Evolutionary conservation across 768 basidiomycete genomes (phyloP).

Genomic region (Amanita subjunquillea): DNA sequence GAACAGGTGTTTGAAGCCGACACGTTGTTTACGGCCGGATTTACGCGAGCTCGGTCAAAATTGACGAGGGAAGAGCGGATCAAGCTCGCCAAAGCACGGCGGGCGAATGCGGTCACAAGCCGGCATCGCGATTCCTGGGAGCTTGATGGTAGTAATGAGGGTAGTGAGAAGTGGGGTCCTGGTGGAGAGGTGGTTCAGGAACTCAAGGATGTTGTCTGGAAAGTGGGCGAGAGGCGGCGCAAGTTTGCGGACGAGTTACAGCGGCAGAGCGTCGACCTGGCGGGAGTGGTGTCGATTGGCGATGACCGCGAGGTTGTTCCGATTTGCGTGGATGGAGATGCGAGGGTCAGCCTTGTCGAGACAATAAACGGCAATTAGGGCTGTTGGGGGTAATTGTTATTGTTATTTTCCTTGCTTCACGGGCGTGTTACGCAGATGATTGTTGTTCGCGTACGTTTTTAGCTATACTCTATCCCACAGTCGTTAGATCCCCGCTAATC

Average conservation of each 20-base stretch:
- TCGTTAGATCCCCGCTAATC: conserved; percentile 1
- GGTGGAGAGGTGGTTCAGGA: conserved; percentile 77
- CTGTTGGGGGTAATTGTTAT: background rate
- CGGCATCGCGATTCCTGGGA: conserved; percentile 15
- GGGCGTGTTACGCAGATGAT: background rate
- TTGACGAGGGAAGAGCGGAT: conserved; percentile 72
- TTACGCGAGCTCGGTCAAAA: conserved; percentile 50
- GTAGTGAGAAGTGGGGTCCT: conserved; percentile 53
- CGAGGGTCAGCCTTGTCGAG: background rate
- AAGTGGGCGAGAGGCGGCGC: conserved; percentile 63
- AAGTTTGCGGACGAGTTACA: conserved; percentile 25
- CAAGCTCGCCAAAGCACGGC: conserved; percentile 38
- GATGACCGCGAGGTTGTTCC: background rate
- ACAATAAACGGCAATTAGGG: background rate
- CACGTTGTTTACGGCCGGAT: conserved; percentile 27
- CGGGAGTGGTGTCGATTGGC: background rate
- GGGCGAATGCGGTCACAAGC: conserved; percentile 31
- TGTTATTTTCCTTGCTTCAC: background rate
- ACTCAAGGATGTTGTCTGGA: conserved; percentile 81
- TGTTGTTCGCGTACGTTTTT: background rate
- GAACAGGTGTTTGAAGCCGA: conserved; percentile 84
- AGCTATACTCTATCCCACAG: background rate
- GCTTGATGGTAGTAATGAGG: conserved; percentile 6
- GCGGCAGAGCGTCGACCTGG: background rate
- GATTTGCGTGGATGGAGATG: background rate